Base-by-base conservation (phyloP, 2,329 filamentous ascomycete genomes). In the Fusarium sulawesiense region DNA sequence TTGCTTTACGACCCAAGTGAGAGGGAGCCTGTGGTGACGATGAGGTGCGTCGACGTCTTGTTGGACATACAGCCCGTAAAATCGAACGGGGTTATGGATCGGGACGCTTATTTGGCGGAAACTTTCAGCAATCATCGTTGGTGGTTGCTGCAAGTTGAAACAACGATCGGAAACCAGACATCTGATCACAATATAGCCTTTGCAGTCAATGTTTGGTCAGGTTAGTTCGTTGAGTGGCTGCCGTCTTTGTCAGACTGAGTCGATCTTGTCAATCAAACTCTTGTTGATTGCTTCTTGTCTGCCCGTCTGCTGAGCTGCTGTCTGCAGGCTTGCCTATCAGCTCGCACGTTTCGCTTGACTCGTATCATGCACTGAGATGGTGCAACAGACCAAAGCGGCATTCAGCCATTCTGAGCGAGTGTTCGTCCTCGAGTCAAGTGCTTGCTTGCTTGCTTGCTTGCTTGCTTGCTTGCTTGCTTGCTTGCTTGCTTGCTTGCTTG, bases 1-100 rank as follows among this genome's bases (percentile, higher is more conserved):
- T 57, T 37, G 46, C 51, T 66, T 57, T 55, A 50, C 56, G 34
- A 44, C 46, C 40, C 64, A 60, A 55, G 48, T 47, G 61, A 55
- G 70, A 71, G 71, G 68, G 58, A 75, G 57, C 70, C 65, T 48
- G 56, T 41, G 62, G 45, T 65, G 56, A 62, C 56, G 72, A 64
- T 64, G 61, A 50, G 45, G 48, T 53, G 54, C 55, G 46, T 48
- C 32, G 56, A 48, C 13, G 44, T 73, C 51, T 72, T 63, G 66
- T 71, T 74, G 72, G 70, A 59, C 56, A 61, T 27, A 44, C 30
- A 46, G 21, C 40, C 50, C 23, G 48, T 49, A 42, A 61, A 37
- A 42, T 42, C 46, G 21, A 49, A 56, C 47, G 63, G 46, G 29
- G 37, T 59, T 58, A 57, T 56, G 45, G 58, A 56, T 23, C 47